Evolutionary conservation across 2,329 filamentous ascomycete genomes (phyloP), one percentile per base, ranked within the genome.

Genomic region (Aulographum hederae): DNA sequence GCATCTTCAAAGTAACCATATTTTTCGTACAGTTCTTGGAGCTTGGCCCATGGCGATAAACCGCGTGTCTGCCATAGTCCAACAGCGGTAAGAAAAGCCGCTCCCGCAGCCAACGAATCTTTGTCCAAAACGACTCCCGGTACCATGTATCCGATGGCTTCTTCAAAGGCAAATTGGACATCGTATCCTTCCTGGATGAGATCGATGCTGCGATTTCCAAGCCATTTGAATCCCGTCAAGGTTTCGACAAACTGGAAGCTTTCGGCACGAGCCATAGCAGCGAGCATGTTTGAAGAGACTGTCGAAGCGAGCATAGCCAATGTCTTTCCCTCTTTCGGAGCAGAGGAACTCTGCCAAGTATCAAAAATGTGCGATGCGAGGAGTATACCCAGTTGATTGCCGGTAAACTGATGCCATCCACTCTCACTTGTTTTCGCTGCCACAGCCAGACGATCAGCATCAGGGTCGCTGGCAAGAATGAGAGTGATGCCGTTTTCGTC

Each of bases 131-230:
- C 69, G 2, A 73, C 63, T 5, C 58, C 50, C 1, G 69, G 60
- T 33, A 75, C 70, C 71, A 75, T 75, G 46, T 73, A 76, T 1
- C 71, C 71, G 15, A 76, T 60, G 5, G 71, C 71, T 49, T 76
- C 71, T 47, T 76, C 71, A 39, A 69, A 76, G 2, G 69, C 69
- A 42, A 65, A 74, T 0, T 60, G 52, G 1, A 66, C 60, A 15
- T 60, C 52, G 39, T 64, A 65, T 16, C 63, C 66, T 33, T 53
- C 43, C 3, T 46, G 41, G 34, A 61, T 53, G 2, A 73, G 55
- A n/a, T 61, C 52, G 13, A 61, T 58, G 2, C 68, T 66, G 28
- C 65, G 57, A 38, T 73, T 74, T 2, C 69, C 71, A 38, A 76
- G 62, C 71, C 71, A 76, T 46, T 76, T 76, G 53, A 76, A 76